Conservation (phyloP, 202 grass and related monocot genomes). For the Musa balbisiana region DNA sequence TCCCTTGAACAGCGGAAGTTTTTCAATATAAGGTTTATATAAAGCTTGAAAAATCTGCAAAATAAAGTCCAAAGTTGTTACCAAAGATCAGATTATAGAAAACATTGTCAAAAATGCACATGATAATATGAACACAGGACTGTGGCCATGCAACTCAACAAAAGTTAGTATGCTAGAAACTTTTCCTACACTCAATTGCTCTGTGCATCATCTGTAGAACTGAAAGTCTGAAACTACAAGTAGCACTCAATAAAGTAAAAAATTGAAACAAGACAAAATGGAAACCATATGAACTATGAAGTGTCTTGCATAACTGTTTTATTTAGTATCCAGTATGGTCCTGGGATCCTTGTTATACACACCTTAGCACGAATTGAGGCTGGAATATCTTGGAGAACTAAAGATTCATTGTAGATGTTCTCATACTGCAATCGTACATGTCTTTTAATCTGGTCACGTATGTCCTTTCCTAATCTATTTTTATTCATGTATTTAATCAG, state of each 20-base stretch:
- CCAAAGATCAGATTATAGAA: not conserved
- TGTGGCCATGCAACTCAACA: not conserved
- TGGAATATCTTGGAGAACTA: constrained; percentile 77
- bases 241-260: not conserved
- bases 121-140: not conserved
- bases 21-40: constrained; percentile 70
- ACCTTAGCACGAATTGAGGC: constrained; percentile 90
- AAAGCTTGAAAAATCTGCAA: constrained; percentile 85
- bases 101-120: not conserved
- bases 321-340: not conserved
- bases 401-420: constrained; percentile 84
- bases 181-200: not conserved
- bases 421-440: constrained; percentile 92
- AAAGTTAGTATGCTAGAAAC: not conserved
- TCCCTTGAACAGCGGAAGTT: constrained; percentile 65
- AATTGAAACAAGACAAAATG: not conserved
- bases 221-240: not conserved
- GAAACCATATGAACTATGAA: not conserved
- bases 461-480: constrained; percentile 77
- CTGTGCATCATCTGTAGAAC: not conserved
- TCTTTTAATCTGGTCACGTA: constrained; percentile 81
- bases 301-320: not conserved
- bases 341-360: not conserved
- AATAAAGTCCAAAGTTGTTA: not conserved
- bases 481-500: constrained; percentile 95